Evolutionary conservation across 75 land plant genomes (phyloP).

Genomic region (Cunninghamia lanceolata): DNA sequence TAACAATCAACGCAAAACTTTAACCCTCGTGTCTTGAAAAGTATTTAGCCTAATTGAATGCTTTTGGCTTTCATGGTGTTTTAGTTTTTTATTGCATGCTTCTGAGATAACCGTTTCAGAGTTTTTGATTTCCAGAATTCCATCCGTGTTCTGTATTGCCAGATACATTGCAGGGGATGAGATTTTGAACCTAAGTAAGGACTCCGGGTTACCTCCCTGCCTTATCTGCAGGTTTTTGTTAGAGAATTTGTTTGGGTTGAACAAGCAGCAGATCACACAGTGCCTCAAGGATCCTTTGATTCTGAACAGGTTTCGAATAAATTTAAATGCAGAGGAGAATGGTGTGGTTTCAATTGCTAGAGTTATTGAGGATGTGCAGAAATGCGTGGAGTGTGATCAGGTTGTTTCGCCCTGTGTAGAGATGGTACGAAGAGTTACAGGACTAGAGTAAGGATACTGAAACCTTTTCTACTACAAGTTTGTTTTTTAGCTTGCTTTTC

Average conservation of each 20-base stretch:
- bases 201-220: conserved; percentile 31
- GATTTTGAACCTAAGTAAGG: conserved; percentile 24
- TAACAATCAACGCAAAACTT: background rate
- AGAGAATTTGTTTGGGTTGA: conserved; percentile 31
- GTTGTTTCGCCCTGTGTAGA: conserved; percentile 40
- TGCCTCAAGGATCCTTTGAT: conserved; percentile 29
- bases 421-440: conserved; percentile 36
- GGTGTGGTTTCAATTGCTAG: conserved; percentile 10
- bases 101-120: background rate
- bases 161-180: conserved; percentile 33
- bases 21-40: background rate
- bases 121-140: background rate
- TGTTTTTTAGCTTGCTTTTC: background rate
- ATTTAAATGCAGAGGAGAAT: background rate
- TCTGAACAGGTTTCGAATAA: conserved; percentile 15
- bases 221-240: conserved; percentile 25
- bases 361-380: conserved; percentile 29
- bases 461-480: background rate
- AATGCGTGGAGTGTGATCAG: conserved; percentile 35
- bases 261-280: conserved; percentile 31
- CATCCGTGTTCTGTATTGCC: background rate
- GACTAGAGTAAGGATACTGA: conserved; percentile 29
- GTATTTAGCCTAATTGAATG: background rate
- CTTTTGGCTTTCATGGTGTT: background rate
- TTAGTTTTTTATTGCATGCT: background rate